phyloP scores from a whole-genome alignment of 148 eudicot species.

The Bassia scoparia region DNA sequence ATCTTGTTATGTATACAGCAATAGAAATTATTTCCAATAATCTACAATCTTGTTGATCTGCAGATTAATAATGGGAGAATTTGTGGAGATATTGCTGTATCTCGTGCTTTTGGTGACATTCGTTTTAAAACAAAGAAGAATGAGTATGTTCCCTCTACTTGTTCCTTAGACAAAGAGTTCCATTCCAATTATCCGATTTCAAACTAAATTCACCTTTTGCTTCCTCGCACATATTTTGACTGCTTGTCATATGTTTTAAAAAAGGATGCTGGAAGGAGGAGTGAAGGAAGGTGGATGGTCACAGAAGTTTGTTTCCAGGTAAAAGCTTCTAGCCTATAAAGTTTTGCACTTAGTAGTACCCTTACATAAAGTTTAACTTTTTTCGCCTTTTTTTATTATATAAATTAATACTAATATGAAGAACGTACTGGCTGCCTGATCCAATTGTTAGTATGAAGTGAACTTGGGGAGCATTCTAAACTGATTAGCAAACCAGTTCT shows the following conservation, averaged over 20 bases:
- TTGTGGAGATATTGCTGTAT: slow-evolving; percentile 93
- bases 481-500: neutral
- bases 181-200: neutral
- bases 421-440: neutral
- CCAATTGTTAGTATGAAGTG: neutral
- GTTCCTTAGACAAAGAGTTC: neutral
- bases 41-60: slow-evolving; percentile 9
- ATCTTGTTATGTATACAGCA: neutral
- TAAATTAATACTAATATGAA: no score
- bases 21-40: neutral
- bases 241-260: slow-evolving; percentile 5
- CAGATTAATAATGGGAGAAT: slow-evolving; percentile 91
- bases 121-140: slow-evolving; percentile 93
- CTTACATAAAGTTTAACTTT: neutral
- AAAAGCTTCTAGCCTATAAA: slow-evolving; percentile 15
- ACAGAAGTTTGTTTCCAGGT: slow-evolving; percentile 82
- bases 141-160: slow-evolving; percentile 47
- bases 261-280: slow-evolving; percentile 85
- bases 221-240: slow-evolving; percentile 18
- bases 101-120: slow-evolving; percentile 97
- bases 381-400: no score
- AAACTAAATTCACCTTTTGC: neutral
- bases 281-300: slow-evolving; percentile 80
- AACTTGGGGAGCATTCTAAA: neutral
- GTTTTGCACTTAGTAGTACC: neutral